Evolutionary conservation across 371 early-diverging fungal species (phyloP).

Genomic region (Rhizomucor miehei): DNA sequence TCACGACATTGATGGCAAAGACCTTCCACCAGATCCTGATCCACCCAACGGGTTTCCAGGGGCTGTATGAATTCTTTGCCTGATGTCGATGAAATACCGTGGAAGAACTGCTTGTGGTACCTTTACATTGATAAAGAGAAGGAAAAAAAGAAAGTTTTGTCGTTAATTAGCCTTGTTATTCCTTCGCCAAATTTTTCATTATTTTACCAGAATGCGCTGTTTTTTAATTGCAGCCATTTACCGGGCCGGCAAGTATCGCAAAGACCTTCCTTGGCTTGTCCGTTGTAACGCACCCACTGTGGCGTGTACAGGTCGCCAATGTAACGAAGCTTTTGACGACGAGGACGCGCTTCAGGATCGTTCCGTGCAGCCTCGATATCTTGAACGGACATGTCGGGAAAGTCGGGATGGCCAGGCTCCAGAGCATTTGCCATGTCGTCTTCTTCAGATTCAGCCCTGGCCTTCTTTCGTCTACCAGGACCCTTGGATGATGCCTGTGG

Average conservation of each 20-base stretch:
- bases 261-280: constrained; percentile 81
- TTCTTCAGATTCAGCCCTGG: constrained; percentile 16
- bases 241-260: constrained; percentile 87
- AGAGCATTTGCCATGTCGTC: constrained; percentile 14
- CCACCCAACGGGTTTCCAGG: constrained; percentile 59
- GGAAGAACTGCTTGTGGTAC: constrained; percentile 94
- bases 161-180: too few relatives aligned
- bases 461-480: constrained; percentile 14
- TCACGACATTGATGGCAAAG: constrained; percentile 82
- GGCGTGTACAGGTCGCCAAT: constrained; percentile 85
- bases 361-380: constrained; percentile 37
- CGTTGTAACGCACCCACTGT: constrained; percentile 77
- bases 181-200: too few relatives aligned
- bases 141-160: too few relatives aligned
- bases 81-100: constrained; percentile 85
- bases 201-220: constrained; percentile 90
- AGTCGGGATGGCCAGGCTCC: constrained; percentile 36
- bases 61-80: constrained; percentile 76
- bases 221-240: constrained; percentile 92
- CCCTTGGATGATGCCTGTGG: background rate
- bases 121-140: constrained; percentile 13
- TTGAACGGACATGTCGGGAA: constrained; percentile 41
- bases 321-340: constrained; percentile 69
- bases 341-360: constrained; percentile 52
- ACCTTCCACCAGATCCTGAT: constrained; percentile 72